Conservation (phyloP, 2,329 filamentous ascomycete genomes). For the Torrubiellomyces zombiae region DNA sequence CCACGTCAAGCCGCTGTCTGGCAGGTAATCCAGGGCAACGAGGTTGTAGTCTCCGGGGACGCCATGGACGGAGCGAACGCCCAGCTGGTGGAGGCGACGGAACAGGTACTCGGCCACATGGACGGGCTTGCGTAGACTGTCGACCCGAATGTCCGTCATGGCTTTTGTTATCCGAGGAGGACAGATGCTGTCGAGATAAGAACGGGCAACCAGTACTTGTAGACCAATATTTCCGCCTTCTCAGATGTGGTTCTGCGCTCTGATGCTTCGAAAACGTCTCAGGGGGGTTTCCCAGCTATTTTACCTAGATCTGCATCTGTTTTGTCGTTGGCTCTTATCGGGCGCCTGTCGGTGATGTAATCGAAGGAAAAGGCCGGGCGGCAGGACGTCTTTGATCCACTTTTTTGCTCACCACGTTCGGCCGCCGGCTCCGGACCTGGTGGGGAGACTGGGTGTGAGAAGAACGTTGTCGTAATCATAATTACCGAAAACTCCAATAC, state of each 20-base stretch:
- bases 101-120: slow-evolving; percentile 55
- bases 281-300: too few relatives aligned
- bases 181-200: neutral
- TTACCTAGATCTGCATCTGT: too few relatives aligned
- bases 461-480: too few relatives aligned
- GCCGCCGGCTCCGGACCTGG: slow-evolving; percentile 1
- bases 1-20: slow-evolving; percentile 42
- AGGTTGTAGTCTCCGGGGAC: slow-evolving; percentile 63
- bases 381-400: neutral
- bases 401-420: too few relatives aligned
- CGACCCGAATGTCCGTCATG: slow-evolving; percentile 23
- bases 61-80: slow-evolving; percentile 48
- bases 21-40: slow-evolving; percentile 48
- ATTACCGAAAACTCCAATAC: too few relatives aligned
- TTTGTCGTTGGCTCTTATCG: too few relatives aligned
- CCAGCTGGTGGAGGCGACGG: slow-evolving; percentile 43
- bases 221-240: too few relatives aligned
- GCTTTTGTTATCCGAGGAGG: slow-evolving; percentile 1
- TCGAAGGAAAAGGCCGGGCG: slow-evolving; percentile 1
- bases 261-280: too few relatives aligned
- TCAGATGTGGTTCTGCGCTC: too few relatives aligned
- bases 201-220: too few relatives aligned
- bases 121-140: slow-evolving; percentile 29
- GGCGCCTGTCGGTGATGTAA: slow-evolving; percentile 8
- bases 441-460: too few relatives aligned